Conservation (phyloP, 2,329 filamentous ascomycete species). For the Byssochlamys sp. region DNA sequence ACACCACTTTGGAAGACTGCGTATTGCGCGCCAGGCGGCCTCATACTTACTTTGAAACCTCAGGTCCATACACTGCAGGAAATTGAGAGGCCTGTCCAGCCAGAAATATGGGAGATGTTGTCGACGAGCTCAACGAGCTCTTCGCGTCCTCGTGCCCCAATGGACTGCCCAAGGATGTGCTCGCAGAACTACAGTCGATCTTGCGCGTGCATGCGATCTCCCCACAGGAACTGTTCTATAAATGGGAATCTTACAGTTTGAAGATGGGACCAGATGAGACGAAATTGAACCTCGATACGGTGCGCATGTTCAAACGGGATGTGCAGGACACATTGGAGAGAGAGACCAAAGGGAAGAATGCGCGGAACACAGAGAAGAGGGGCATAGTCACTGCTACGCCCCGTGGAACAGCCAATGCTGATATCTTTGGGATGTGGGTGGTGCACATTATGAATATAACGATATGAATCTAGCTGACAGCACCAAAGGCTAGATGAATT, state of each 20-base stretch:
- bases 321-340: conserved; percentile 76
- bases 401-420: conserved; percentile 49
- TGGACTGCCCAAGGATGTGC: conserved; percentile 64
- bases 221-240: conserved; percentile 84
- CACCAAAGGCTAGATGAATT: conserved; percentile 53
- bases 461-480: conserved; percentile 6
- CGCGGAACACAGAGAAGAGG: conserved; percentile 56
- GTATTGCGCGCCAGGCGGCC: background rate
- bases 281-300: conserved; percentile 58
- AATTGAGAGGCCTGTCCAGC: background rate
- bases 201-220: conserved; percentile 72
- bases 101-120: conserved; percentile 40
- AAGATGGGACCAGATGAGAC: conserved; percentile 80
- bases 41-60: background rate
- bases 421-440: conserved; percentile 74
- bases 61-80: background rate
- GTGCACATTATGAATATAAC: background rate
- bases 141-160: conserved; percentile 48
- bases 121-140: conserved; percentile 47
- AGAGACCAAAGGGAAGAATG: conserved; percentile 57
- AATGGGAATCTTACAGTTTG: conserved; percentile 97
- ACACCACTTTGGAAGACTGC: background rate
- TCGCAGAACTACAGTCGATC: conserved; percentile 74
- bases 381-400: conserved; percentile 48
- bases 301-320: conserved; percentile 73